A percentile compares a stretch with the other conserved stretches of the same genome.
These are phyloP conservation scores for Mortierella sp. DNA, from an alignment of 371 early-diverging fungal genomes.

Conservation along the genomic window DNA sequence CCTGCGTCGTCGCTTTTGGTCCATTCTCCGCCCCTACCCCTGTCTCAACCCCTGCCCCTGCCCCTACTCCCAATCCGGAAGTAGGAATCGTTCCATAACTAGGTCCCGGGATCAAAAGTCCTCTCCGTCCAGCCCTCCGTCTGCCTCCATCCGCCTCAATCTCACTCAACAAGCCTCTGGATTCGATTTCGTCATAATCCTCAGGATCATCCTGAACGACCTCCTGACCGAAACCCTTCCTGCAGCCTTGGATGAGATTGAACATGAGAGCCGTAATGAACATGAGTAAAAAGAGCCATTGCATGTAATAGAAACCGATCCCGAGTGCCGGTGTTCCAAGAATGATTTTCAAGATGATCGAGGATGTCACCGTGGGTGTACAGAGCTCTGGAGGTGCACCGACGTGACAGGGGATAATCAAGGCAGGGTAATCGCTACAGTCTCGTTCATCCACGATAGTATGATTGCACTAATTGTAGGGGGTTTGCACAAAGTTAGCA, in stretches of 20 bases:
- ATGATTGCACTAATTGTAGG: conserved; percentile 65
- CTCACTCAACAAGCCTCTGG: conserved; percentile 29
- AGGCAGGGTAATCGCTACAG: conserved; percentile 61
- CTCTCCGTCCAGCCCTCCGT: conserved; percentile 32
- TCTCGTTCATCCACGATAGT: conserved; percentile 57
- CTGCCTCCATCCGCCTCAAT: conserved; percentile 40
- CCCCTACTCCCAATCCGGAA: conserved; percentile 11
- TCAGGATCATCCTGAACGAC: conserved; percentile 28
- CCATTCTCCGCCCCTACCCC: background rate
- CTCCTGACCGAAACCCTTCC: conserved; percentile 45
- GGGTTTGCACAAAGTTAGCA: too few relatives aligned
- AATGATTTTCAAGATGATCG: conserved; percentile 61
- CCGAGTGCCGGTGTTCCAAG: conserved; percentile 67
- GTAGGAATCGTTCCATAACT: conserved; percentile 40
- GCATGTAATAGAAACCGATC: conserved; percentile 63
- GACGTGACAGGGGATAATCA: conserved; percentile 68
- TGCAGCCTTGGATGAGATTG: conserved; percentile 47
- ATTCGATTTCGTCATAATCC: conserved; percentile 41
- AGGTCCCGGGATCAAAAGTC: conserved; percentile 42
- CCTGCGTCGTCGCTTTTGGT: too few relatives aligned
- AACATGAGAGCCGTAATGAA: conserved; percentile 61
- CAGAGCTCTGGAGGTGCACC: conserved; percentile 67
- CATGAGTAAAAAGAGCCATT: conserved; percentile 65
- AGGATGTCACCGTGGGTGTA: conserved; percentile 70
- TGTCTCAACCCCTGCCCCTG: conserved; percentile 8